These are phyloP conservation scores for Cucurbita maxima DNA, from an alignment of 306 rosid genomes.

Conservation along the genomic window DNA sequence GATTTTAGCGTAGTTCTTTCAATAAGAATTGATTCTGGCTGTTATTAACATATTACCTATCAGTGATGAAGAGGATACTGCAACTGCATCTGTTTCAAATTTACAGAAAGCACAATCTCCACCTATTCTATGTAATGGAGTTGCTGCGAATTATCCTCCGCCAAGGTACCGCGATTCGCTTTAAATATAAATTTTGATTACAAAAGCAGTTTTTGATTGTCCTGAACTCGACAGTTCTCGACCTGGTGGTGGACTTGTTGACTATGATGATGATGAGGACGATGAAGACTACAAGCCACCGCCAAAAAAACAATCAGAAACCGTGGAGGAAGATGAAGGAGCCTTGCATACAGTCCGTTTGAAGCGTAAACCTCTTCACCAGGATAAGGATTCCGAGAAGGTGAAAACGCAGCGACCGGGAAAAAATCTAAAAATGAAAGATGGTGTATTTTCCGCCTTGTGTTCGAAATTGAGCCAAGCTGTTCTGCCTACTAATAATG, in stretches of 20 bases:
- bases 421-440: constrained; percentile 51
- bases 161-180: constrained; percentile 29
- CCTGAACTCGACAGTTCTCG: constrained; percentile 30
- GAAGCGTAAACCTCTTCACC: constrained; percentile 50
- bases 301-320: constrained; percentile 49
- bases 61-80: constrained; percentile 85
- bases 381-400: constrained; percentile 49
- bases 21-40: not conserved
- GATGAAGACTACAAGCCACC: constrained; percentile 90
- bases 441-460: constrained; percentile 53
- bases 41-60: constrained; percentile 5
- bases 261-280: constrained; percentile 89
- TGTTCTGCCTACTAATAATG: constrained; percentile 50
- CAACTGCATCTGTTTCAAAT: constrained; percentile 54
- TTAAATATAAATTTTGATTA: not conserved
- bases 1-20: not conserved
- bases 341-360: constrained; percentile 53
- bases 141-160: constrained; percentile 35
- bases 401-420: constrained; percentile 56
- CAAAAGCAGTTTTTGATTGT: not conserved
- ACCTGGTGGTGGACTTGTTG: constrained; percentile 79
- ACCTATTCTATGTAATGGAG: constrained; percentile 60
- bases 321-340: constrained; percentile 65
- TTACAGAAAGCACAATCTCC: constrained; percentile 33
- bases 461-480: constrained; percentile 70